Percentiles rank a stretch among this genome's conserved stretches.
Evolutionary conservation across 2,329 filamentous ascomycete genomes (phyloP).

Genomic region (Talaromyces sp.): DNA sequence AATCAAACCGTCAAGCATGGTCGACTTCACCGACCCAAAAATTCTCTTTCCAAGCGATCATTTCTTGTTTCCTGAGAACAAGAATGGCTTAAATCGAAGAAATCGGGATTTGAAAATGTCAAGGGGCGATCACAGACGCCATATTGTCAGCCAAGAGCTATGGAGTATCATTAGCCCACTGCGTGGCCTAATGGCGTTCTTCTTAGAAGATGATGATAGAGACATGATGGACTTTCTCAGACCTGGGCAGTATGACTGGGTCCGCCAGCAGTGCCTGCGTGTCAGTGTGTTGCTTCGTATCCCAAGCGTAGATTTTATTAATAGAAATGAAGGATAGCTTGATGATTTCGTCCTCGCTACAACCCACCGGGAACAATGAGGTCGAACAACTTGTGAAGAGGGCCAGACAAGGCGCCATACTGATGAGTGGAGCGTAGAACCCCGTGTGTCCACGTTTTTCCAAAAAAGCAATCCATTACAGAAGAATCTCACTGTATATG

Average conservation of each 20-base stretch:
- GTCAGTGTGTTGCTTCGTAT: neutral
- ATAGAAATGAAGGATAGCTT: neutral
- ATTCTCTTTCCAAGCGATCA: neutral
- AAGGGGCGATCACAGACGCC: neutral
- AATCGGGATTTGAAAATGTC: neutral
- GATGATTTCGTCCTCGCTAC: neutral
- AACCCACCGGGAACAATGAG: neutral
- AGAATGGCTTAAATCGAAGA: neutral
- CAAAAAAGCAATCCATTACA: too few species aligned
- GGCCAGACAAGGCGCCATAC: neutral
- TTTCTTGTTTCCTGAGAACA: neutral
- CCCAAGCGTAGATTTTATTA: neutral
- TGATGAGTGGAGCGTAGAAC: neutral
- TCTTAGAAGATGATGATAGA: neutral
- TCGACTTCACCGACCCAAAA: neutral
- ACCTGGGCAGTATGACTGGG: neutral
- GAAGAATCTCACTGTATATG: neutral
- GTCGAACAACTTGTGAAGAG: neutral
- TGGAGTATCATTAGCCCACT: neutral
- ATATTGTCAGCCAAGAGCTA: neutral
- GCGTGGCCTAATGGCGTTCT: neutral
- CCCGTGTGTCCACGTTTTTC: neutral
- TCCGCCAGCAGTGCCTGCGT: neutral
- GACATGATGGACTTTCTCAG: neutral
- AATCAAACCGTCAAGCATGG: neutral